Percentiles rank a stretch among this genome's conserved stretches.
Evolutionary conservation across 305 asterid genomes (phyloP).

Genomic region (Nicotiana rustica): DNA sequence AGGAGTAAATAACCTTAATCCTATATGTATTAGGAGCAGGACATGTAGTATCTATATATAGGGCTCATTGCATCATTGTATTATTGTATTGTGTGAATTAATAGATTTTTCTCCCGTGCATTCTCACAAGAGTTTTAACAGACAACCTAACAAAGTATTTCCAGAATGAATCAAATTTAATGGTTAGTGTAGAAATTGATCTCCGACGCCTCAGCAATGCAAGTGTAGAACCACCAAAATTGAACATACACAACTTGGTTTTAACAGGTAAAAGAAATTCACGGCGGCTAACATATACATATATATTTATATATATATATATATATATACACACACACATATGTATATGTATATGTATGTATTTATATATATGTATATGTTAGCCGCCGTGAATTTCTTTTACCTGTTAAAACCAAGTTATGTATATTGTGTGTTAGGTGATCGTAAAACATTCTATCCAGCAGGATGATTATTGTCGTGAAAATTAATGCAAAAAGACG

Average conservation of each 20-base stretch:
- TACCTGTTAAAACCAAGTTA: neutral
- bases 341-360: no score
- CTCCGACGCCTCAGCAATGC: neutral
- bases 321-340: no score
- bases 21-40: no score
- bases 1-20: no score
- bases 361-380: neutral
- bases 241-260: neutral
- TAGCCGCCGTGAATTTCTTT: slow-evolving; percentile 8
- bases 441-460: neutral
- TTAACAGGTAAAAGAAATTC: slow-evolving; percentile 8
- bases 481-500: neutral
- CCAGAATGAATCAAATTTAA: neutral
- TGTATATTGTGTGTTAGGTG: slow-evolving; percentile 10
- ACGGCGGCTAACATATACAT: neutral
- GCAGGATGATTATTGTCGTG: neutral
- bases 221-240: neutral
- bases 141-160: neutral
- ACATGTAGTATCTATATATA: no score
- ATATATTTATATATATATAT: neutral
- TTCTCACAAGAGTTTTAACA: neutral
- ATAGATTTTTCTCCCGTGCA: no score
- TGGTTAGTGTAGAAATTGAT: neutral
- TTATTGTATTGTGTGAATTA: no score
- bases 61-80: no score